These are phyloP conservation scores for Fusarium sp. DNA, from an alignment of 2,329 filamentous ascomycete species.

Conservation along the genomic window DNA sequence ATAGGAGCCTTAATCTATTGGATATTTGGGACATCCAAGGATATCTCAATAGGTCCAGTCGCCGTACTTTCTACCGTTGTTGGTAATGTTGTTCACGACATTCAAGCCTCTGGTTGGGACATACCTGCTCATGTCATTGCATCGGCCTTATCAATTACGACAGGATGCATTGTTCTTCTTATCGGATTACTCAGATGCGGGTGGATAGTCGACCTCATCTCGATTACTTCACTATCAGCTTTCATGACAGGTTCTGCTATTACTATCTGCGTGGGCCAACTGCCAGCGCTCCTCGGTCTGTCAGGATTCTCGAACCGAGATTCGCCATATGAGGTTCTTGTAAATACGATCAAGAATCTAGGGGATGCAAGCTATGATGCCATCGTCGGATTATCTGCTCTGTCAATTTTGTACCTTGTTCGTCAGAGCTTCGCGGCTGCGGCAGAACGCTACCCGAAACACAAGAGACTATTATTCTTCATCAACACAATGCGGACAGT, in stretches of 20 bases:
- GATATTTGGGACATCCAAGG: constrained; percentile 98
- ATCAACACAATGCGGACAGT: constrained; percentile 89
- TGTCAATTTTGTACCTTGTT: constrained; percentile 82
- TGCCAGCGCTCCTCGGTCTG: constrained; percentile 86
- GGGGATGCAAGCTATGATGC: constrained; percentile 79
- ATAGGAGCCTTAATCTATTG: constrained; percentile 96
- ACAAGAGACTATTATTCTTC: constrained; percentile 87
- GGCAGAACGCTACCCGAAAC: constrained; percentile 77
- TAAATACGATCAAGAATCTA: constrained; percentile 83
- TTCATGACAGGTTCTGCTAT: constrained; percentile 98
- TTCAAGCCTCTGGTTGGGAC: constrained; percentile 68
- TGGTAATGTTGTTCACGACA: constrained; percentile 81
- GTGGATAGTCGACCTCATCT: constrained; percentile 94
- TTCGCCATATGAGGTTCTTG: constrained; percentile 84
- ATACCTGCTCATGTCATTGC: constrained; percentile 77
- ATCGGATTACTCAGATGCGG: constrained; percentile 85
- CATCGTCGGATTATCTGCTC: constrained; percentile 86
- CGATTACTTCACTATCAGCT: constrained; percentile 88
- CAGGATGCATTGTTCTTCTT: constrained; percentile 80
- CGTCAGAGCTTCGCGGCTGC: constrained; percentile 73
- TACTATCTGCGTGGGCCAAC: constrained; percentile 87
- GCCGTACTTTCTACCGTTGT: constrained; percentile 95
- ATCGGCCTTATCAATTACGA: constrained; percentile 81
- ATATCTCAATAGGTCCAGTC: constrained; percentile 97
- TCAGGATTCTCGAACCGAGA: constrained; percentile 79